A percentile compares a stretch with the other conserved stretches of the same genome.
phyloP scores from a whole-genome alignment of 2,329 filamentous ascomycete genomes.

The Hypoxylon sp. region DNA sequence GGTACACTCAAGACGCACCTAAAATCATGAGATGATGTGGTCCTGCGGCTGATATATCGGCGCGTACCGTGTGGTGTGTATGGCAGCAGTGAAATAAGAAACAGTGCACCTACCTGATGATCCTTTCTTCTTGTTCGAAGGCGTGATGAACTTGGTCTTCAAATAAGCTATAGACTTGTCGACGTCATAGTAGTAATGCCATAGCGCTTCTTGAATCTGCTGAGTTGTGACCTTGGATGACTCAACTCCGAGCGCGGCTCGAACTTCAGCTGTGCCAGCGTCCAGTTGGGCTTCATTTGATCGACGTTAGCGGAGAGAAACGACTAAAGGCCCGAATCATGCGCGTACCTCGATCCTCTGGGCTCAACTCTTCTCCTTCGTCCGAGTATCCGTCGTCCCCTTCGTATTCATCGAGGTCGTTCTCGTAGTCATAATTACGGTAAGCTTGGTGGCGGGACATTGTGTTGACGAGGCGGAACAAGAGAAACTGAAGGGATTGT shows the following conservation, averaged over 20 bases:
- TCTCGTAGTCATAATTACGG: conserved; percentile 66
- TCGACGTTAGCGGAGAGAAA: conserved; percentile 23
- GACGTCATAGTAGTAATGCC: conserved; percentile 97
- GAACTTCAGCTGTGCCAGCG: conserved; percentile 76
- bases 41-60: conserved; percentile 18
- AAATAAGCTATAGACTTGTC: conserved; percentile 88
- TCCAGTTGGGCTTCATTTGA: conserved; percentile 64
- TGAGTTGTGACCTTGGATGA: conserved; percentile 68
- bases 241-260: conserved; percentile 73
- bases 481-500: neutral
- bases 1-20: conserved; percentile 42
- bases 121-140: conserved; percentile 60
- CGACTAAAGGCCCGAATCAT: neutral
- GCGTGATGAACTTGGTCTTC: conserved; percentile 72
- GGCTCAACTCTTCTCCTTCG: conserved; percentile 61
- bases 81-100: conserved; percentile 35
- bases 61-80: conserved; percentile 21
- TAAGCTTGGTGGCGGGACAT: conserved; percentile 66
- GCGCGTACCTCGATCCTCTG: conserved; percentile 53
- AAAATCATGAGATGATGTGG: conserved; percentile 18
- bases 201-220: conserved; percentile 90
- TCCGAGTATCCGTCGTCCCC: conserved; percentile 58
- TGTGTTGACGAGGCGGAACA: neutral
- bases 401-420: conserved; percentile 68
- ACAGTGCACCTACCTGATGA: conserved; percentile 61